Conservation (phyloP, 1,284 basidiomycete genomes). For the Xerocomus cyaneibrunnescens region DNA sequence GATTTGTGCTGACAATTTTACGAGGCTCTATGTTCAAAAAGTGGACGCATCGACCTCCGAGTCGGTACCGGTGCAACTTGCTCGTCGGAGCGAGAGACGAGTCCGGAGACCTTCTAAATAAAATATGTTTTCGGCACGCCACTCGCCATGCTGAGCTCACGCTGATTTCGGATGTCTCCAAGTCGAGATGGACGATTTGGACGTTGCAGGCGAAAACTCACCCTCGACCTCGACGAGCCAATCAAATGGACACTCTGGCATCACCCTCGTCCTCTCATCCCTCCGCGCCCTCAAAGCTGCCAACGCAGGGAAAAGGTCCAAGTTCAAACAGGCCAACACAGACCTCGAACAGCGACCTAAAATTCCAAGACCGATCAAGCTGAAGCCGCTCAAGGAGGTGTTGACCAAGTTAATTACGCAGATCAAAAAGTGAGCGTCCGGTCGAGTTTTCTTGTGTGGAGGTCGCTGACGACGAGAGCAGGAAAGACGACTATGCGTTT, state of each 20-base stretch:
- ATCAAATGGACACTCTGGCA: slow-evolving; percentile 21
- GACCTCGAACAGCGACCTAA: slow-evolving; percentile 41
- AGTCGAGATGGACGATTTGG: slow-evolving; percentile 29
- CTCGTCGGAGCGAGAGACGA: too few species aligned
- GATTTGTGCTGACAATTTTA: too few species aligned
- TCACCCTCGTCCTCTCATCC: slow-evolving; percentile 52
- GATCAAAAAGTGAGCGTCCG: slow-evolving; percentile 63
- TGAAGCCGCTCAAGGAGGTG: slow-evolving; percentile 77
- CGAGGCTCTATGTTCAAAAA: too few species aligned
- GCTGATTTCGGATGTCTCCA: slow-evolving; percentile 5
- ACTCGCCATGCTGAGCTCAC: slow-evolving; percentile 5
- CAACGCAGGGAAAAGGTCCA: slow-evolving; percentile 33
- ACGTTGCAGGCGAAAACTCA: slow-evolving; percentile 22
- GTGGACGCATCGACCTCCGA: too few species aligned
- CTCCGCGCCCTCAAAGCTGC: slow-evolving; percentile 37
- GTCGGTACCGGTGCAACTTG: too few species aligned
- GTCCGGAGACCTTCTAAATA: slow-evolving; percentile 11
- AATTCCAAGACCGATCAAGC: slow-evolving; percentile 56
- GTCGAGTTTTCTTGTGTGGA: background rate
- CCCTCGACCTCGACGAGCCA: slow-evolving; percentile 18
- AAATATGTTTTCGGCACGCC: slow-evolving; percentile 12
- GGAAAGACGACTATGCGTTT: slow-evolving; percentile 86
- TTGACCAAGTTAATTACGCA: slow-evolving; percentile 61
- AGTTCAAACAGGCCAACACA: slow-evolving; percentile 16
- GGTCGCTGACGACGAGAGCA: slow-evolving; percentile 31